phyloP scores from a whole-genome alignment of 2,329 filamentous ascomycete species.

The Fusarium sp. region DNA sequence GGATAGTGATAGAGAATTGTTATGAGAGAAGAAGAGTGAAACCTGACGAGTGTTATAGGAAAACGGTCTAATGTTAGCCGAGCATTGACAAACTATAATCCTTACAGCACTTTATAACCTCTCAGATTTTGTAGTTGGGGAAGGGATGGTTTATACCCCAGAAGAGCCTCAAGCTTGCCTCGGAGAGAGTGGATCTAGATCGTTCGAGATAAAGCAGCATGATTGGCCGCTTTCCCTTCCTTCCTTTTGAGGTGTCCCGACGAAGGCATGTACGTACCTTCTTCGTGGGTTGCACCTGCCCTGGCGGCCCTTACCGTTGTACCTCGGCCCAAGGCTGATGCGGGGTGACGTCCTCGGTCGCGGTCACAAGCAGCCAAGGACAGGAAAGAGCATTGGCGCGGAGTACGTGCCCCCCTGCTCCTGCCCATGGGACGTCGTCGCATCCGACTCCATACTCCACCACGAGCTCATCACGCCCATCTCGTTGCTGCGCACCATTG shows the following conservation, averaged over 20 bases:
- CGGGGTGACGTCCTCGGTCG: slow-evolving; percentile 40
- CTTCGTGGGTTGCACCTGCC: not conserved
- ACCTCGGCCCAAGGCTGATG: slow-evolving; percentile 45
- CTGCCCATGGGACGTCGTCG: not conserved
- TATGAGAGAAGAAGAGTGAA: not conserved
- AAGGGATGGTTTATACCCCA: slow-evolving; percentile 9
- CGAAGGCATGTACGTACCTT: not conserved
- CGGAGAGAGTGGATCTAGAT: slow-evolving; percentile 24
- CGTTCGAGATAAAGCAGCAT: not conserved
- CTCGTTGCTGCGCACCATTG: not conserved
- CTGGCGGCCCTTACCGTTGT: slow-evolving; percentile 28
- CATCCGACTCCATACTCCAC: slow-evolving; percentile 1
- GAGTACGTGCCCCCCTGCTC: slow-evolving; percentile 1
- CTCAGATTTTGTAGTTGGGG: not conserved
- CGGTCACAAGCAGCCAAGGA: slow-evolving; percentile 31
- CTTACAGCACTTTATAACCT: not conserved
- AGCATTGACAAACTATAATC: not conserved
- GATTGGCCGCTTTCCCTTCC: slow-evolving; percentile 6
- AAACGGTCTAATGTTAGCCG: not conserved
- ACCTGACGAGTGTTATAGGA: not conserved
- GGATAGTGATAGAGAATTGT: not conserved
- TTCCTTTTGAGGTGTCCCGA: not conserved
- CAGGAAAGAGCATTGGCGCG: not conserved
- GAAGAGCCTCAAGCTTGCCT: slow-evolving; percentile 35
- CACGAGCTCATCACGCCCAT: not conserved